Evolutionary conservation across 2,329 filamentous ascomycete genomes (phyloP).

Genomic region (Thielaviopsis populi): DNA sequence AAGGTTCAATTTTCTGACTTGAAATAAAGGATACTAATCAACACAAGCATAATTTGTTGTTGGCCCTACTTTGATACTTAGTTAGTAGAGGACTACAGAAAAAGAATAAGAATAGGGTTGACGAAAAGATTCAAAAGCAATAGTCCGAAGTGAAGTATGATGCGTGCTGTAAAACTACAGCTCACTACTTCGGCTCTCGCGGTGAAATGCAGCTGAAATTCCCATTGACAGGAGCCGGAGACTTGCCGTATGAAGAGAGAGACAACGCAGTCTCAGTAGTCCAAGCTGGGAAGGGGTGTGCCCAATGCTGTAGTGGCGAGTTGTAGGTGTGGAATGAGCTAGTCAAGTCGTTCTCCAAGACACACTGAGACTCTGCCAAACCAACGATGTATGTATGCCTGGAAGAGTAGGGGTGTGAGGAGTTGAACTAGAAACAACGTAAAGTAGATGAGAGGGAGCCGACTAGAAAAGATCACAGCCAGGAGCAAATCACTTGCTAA

Average conservation of each 20-base stretch:
- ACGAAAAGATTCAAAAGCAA: neutral
- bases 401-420: neutral
- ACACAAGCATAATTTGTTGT: too few species aligned
- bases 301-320: neutral
- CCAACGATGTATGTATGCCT: neutral
- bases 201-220: neutral
- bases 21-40: too few species aligned
- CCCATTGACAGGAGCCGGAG: neutral
- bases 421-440: neutral
- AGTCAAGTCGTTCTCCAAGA: neutral
- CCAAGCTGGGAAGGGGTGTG: neutral
- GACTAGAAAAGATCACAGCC: neutral
- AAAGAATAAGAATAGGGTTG: too few species aligned
- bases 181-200: neutral
- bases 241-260: neutral
- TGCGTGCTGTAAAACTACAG: neutral
- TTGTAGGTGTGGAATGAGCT: neutral
- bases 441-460: neutral
- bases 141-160: neutral
- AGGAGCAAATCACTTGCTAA: neutral
- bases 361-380: neutral
- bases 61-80: too few species aligned
- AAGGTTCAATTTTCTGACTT: too few species aligned
- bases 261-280: neutral
- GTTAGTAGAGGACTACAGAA: too few species aligned